Conservation (phyloP, 2,329 filamentous ascomycete species). For the Verticillium klebahnii region DNA sequence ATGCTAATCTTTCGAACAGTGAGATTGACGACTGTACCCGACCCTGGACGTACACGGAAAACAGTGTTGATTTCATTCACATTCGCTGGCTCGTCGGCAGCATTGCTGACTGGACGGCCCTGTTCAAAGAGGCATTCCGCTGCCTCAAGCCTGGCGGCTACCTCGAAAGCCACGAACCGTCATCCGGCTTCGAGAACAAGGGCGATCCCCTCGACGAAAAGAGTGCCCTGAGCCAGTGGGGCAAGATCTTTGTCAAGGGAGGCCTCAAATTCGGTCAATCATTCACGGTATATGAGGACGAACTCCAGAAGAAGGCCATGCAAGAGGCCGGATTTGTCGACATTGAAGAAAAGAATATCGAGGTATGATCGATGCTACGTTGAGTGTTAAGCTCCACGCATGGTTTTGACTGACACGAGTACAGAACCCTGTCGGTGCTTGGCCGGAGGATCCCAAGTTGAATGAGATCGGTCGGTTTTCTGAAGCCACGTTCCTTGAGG, state of each 20-base stretch:
- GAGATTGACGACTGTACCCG: constrained; percentile 32
- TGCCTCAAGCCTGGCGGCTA: constrained; percentile 43
- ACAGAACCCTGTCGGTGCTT: not conserved
- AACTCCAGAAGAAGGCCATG: constrained; percentile 20
- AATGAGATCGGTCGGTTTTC: not conserved
- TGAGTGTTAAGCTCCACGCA: not conserved
- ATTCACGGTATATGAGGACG: constrained; percentile 22
- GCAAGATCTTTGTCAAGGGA: constrained; percentile 23
- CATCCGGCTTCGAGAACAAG: constrained; percentile 17
- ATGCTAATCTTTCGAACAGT: constrained; percentile 30
- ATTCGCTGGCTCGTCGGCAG: constrained; percentile 22
- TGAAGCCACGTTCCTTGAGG: not conserved
- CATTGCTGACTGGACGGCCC: constrained; percentile 12
- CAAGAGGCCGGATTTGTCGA: constrained; percentile 7
- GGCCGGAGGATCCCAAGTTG: not conserved
- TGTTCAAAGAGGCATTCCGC: not conserved
- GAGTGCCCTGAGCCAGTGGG: constrained; percentile 25
- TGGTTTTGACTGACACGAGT: not conserved
- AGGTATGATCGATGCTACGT: not conserved
- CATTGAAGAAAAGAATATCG: not conserved
- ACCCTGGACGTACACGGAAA: constrained; percentile 30
- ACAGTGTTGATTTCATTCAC: constrained; percentile 28
- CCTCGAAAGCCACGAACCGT: constrained; percentile 39
- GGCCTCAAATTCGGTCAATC: constrained; percentile 22
- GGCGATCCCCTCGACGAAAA: constrained; percentile 19